A percentile compares a stretch with the other conserved stretches of the same genome.
Conservation (phyloP, 2,329 filamentous ascomycete genomes). For the Blastomyces percursus region DNA sequence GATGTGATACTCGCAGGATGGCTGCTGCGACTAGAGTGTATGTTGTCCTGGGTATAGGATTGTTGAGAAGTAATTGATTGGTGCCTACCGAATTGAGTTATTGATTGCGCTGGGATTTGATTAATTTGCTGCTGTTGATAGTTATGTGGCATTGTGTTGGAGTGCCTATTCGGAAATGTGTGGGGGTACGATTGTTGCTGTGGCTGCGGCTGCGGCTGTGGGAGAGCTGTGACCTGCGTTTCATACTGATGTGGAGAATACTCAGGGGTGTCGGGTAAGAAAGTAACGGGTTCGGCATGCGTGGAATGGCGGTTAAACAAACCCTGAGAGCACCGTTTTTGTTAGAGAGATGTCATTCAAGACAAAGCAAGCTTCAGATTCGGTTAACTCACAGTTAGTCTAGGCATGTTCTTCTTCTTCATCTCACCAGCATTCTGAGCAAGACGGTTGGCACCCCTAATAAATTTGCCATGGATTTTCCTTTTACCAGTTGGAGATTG, state of each 20-base stretch:
- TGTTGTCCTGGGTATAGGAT: background rate
- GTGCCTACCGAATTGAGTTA: background rate
- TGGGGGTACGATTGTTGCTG: background rate
- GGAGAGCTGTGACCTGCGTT: background rate
- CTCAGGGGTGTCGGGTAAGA: conserved; percentile 9
- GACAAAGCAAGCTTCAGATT: background rate
- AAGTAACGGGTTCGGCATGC: background rate
- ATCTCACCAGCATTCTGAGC: background rate
- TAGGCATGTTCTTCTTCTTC: conserved; percentile 2
- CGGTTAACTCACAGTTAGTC: conserved; percentile 1
- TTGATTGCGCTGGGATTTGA: background rate
- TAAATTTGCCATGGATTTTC: background rate
- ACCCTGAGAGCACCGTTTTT: background rate
- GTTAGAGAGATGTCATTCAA: background rate
- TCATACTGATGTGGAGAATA: background rate
- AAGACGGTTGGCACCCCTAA: background rate
- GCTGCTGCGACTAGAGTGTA: background rate
- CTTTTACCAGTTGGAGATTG: background rate
- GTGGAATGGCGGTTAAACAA: background rate
- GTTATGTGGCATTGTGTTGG: background rate
- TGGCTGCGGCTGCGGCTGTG: background rate
- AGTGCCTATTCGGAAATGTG: background rate
- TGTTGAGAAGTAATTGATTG: background rate
- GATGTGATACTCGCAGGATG: background rate
- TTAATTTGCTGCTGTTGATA: background rate